Base-by-base conservation (phyloP, 164 flowering plant genomes). In the Taxillus chinensis region DNA sequence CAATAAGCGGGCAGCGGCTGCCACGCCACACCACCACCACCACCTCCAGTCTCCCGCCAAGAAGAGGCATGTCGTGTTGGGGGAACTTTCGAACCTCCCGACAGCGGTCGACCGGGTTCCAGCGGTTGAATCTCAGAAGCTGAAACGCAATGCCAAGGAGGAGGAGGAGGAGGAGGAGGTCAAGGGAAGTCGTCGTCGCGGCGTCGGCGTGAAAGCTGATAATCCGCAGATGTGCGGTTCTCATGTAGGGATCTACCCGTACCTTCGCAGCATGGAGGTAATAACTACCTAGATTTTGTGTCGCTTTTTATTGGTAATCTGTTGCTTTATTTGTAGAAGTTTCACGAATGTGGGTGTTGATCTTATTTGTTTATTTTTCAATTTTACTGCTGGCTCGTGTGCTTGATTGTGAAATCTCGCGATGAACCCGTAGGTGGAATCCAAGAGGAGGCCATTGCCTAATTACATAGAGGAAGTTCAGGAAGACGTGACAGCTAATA, bases 181-280 rank as follows among this genome's bases (percentile, higher is more conserved):
- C 10, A 63, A 38, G 55, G 45, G 45, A 45, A 27, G 1, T 27
- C 27, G 66, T 27, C 27, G 66, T 43, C 14, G 12, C 52, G 38
- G 59, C 39, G 39, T 39, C 13, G 14, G 15, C 12, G 39, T 27
- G 27, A 42, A 54, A 46, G n/a, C 10, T 11, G 67, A 64, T 41
- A 75, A 72, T 57, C 73, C 67, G 4, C 75, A 70, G 55, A 69
- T 75, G 71, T 76, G 79, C 8, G 62, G 9, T 7, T 59, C 65
- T 51, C 71, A 68, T 59, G 67, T 27, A 7, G 73, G 64, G 7
- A 71, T 71, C 37, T 71, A 77, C 48, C 64, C 63, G 3, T 71
- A 71, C 65, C 73, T 77, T 67, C 74, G 54, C 37, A 27, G 15
- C 12, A 74, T 74, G 78, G 82, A 81, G 82, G 85, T 78, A 49